Evolutionary conservation across 495 filamentous ascomycete genomes (phyloP).

Genomic region (Daldinia decipiens): DNA sequence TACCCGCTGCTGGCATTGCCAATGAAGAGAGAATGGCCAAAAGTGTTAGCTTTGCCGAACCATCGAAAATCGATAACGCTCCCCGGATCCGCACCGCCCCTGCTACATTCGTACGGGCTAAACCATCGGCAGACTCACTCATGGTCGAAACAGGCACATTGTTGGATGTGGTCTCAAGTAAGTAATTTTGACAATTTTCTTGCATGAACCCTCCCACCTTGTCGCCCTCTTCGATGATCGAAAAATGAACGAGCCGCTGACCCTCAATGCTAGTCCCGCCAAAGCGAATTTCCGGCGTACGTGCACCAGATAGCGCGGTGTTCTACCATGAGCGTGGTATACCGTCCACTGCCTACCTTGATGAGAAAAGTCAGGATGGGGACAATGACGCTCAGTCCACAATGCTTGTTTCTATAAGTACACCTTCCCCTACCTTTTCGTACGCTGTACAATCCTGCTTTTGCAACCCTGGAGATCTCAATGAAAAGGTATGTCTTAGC

Average conservation of each 20-base stretch:
- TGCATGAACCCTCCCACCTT: too few relatives aligned
- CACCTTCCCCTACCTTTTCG: conserved; percentile 24
- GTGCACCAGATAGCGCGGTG: background rate
- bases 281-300: background rate
- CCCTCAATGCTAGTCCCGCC: background rate
- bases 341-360: conserved; percentile 12
- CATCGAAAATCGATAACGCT: background rate
- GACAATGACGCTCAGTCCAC: background rate
- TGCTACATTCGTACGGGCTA: conserved; percentile 11
- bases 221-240: background rate
- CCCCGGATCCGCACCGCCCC: conserved; percentile 8
- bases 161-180: background rate
- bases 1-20: background rate
- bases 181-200: background rate
- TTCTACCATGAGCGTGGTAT: conserved; percentile 27
- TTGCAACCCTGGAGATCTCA: conserved; percentile 4
- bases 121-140: conserved; percentile 2
- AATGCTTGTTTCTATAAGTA: conserved; percentile 28
- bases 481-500: conserved; percentile 24
- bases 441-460: conserved; percentile 36
- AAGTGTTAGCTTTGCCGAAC: background rate
- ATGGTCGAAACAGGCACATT: background rate
- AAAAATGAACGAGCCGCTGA: background rate
- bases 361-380: conserved; percentile 9
- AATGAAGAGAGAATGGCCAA: background rate